Evolutionary conservation across 768 basidiomycete species (phyloP), one percentile per base, ranked within the genome.

Genomic region (Neoboletus brunneissimus): DNA sequence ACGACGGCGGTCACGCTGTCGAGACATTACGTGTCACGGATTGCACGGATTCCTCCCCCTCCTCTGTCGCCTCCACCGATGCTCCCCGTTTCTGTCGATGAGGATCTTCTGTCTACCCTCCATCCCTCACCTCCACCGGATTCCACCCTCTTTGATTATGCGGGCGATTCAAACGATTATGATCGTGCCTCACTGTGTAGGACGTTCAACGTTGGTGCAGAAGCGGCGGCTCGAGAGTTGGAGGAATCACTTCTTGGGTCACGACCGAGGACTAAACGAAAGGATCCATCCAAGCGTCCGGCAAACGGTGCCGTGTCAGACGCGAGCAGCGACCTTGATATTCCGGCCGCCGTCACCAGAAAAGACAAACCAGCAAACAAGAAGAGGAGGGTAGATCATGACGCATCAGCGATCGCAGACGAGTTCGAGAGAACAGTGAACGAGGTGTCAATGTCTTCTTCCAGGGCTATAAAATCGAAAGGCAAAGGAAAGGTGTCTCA

Each of bases 351-450:
- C 11, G 66, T 73, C 13, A 63, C 70, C 55, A 76, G 67, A 57
- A 71, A 67, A 53, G 70, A 73, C 27, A 80, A 73, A 27, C 84
- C 80, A 32, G 74, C 77, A 2, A 71, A 71, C 52, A 91, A 91
- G 74, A 85, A 77, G 70, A 77, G 88, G 53, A 88, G 81, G 67
- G 66, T 89, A 4, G 84, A 85, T 51, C 75, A 70, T 51, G 72
- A 73, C 55, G 61, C 62, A 27, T 69, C 68, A 2, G 67, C 66
- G 37, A 68, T 73, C 47, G 73, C 73, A n/a, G 84, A 81, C 57
- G 82, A 81, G 37, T 72, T 79, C 40, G 82, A 83, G 58, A 71
- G 74, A 27, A 70, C 77, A 16, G 59, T 77, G 16, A 71, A 71
- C 25, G 73, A 76, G 31, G 73, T 74, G 29, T 67, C 75, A 8